Evolutionary conservation across 2,329 filamentous ascomycete species (phyloP).

Genomic region (Aspergillus jensenii): DNA sequence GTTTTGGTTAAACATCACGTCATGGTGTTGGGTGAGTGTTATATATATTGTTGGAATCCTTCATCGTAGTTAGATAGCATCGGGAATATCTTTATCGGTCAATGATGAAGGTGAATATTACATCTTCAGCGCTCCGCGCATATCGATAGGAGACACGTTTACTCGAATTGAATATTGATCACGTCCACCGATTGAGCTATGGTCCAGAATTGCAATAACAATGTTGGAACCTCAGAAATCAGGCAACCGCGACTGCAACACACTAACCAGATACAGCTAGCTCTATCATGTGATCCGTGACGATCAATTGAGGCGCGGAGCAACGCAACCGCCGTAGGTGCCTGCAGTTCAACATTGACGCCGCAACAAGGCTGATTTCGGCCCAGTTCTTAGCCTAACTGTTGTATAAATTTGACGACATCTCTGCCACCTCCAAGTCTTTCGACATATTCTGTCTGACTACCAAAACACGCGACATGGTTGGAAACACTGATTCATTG

Average conservation of each 20-base stretch:
- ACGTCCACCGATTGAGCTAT: too few species aligned
- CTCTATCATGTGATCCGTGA: not conserved
- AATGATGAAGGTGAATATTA: too few species aligned
- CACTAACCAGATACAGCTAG: not conserved
- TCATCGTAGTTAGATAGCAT: too few species aligned
- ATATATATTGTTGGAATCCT: too few species aligned
- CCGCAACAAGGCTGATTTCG: not conserved
- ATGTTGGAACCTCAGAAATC: not conserved
- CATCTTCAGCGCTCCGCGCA: too few species aligned
- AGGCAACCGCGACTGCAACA: not conserved
- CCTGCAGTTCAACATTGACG: not conserved
- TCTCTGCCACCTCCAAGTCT: not conserved
- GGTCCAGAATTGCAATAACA: too few species aligned
- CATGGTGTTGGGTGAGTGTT: too few species aligned
- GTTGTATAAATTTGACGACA: not conserved
- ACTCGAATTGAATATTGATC: too few species aligned
- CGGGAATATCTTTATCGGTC: too few species aligned
- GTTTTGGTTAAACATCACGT: too few species aligned
- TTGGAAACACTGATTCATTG: slow-evolving; percentile 25
- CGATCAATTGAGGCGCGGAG: not conserved
- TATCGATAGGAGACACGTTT: too few species aligned
- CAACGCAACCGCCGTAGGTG: not conserved
- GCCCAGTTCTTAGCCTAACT: not conserved
- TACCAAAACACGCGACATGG: slow-evolving; percentile 7
- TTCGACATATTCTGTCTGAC: not conserved